Evolutionary conservation across 2,329 filamentous ascomycete genomes (phyloP).

Genomic region (Alternaria triticina): DNA sequence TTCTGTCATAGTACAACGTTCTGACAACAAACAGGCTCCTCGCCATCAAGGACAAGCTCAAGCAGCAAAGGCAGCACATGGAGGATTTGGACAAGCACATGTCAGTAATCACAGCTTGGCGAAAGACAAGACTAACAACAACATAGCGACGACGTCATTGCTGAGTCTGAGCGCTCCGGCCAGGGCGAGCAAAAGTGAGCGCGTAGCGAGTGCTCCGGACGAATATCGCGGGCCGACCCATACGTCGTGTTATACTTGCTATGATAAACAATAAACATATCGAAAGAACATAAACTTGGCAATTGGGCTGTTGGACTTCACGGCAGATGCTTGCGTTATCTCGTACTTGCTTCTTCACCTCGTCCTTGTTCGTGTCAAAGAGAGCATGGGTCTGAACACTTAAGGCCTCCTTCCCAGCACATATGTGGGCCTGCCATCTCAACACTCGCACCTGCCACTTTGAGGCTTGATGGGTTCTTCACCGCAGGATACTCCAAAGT

Average conservation of each 20-base stretch:
- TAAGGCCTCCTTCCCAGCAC: background rate
- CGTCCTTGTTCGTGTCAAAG: background rate
- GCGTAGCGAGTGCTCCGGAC: background rate
- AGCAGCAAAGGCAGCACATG: conserved; percentile 81
- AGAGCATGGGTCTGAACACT: background rate
- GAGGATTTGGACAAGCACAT: conserved; percentile 86
- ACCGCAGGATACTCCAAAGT: background rate
- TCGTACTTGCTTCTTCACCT: background rate
- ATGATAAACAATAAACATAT: conserved; percentile 10
- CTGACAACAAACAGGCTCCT: conserved; percentile 61
- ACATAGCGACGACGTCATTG: conserved; percentile 76
- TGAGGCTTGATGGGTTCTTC: background rate
- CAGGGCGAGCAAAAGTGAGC: conserved; percentile 65
- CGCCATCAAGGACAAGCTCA: conserved; percentile 72
- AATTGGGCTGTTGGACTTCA: background rate
- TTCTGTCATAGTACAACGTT: conserved; percentile 15
- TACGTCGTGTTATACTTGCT: background rate
- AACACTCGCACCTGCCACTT: background rate
- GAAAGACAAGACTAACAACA: conserved; percentile 19
- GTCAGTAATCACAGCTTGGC: conserved; percentile 57
- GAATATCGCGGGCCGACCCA: conserved; percentile 1
- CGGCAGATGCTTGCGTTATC: background rate
- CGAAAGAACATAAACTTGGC: background rate
- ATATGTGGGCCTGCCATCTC: background rate
- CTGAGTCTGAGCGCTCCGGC: conserved; percentile 65